Evolutionary conservation across 768 basidiomycete species (phyloP).

Genomic region (Calocybe cyanea): DNA sequence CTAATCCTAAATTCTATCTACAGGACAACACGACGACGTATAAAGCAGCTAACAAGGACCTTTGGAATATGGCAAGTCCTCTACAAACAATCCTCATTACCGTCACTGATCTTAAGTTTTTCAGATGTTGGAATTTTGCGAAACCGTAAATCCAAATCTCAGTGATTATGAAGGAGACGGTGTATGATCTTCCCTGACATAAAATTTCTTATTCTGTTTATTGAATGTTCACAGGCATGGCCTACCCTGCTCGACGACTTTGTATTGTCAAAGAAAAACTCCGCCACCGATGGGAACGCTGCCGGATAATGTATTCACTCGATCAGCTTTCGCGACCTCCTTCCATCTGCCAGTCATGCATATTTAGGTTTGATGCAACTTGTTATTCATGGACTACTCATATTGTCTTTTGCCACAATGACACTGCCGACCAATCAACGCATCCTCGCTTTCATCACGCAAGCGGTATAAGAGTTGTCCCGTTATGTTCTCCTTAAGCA

Average conservation of each 20-base stretch:
- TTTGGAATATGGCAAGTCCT: slow-evolving; percentile 75
- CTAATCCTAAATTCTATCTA: slow-evolving; percentile 23
- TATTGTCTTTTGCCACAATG: too few species aligned
- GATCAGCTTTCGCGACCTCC: not conserved
- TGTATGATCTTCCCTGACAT: slow-evolving; percentile 35
- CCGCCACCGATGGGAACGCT: not conserved
- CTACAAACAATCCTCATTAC: not conserved
- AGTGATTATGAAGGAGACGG: slow-evolving; percentile 73
- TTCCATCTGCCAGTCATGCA: not conserved
- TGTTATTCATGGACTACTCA: slow-evolving; percentile 1
- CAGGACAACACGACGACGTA: slow-evolving; percentile 49
- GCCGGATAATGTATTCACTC: not conserved
- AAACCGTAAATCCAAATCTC: slow-evolving; percentile 54
- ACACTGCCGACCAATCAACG: too few species aligned
- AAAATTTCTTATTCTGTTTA: not conserved
- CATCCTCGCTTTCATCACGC: too few species aligned
- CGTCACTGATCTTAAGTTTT: not conserved
- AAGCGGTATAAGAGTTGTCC: too few species aligned
- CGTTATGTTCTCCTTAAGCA: not conserved
- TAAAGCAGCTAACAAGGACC: slow-evolving; percentile 79
- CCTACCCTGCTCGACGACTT: slow-evolving; percentile 81
- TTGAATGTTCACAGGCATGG: slow-evolving; percentile 55
- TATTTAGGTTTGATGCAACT: not conserved
- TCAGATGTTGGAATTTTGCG: slow-evolving; percentile 77
- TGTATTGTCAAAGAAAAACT: slow-evolving; percentile 56